Base-by-base conservation (phyloP, 306 rosid genomes). In the Canavalia gladiata region DNA sequence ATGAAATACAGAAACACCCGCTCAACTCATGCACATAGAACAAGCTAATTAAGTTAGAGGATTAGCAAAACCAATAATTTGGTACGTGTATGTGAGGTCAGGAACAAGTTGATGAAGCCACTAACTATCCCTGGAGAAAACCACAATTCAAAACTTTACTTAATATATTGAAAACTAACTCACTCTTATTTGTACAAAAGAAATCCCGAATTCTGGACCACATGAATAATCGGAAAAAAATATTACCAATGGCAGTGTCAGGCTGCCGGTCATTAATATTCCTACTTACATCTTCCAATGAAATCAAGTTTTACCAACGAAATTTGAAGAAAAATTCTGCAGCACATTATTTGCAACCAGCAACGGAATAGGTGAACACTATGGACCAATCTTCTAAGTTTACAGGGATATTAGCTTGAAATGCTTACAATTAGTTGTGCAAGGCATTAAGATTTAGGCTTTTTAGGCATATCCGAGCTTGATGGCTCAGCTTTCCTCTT, bases 401-500 rank as follows among this genome's bases (percentile, higher is more conserved):
- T 34, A 28, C 77, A 63, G 78, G 66, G 39, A 11, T 76, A 70
- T 25, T 59, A 75, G 74, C 80, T 67, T 84, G 73, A 68, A 49
- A 74, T 82, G 74, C 54, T 57, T 29, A 37, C 42, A 28, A 68
- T 51, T 54, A 54, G 18, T 49, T 31, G 29, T 12, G 29, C 31
- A 35, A 18, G 45, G 11, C 63, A 35, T 91, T 90, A 92, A 75
- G 90, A 33, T 85, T 91, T 95, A 2, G 92, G 78, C 87, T 86
- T 95, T 84, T 93, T 93, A 1, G 88, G 57, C 29, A 83, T 34
- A 54, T 90, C 92, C 1, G 89, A 82, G 84, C 70, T 86, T 58
- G 88, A 54, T 34, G 91, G 49, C 70, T 93, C 98, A 2, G 88
- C 89, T 87, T 93, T 91, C 82, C 97, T 92, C 90, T 93, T 95